Conservation (phyloP, 2,329 filamentous ascomycete genomes). For the Xylaria sp. region DNA sequence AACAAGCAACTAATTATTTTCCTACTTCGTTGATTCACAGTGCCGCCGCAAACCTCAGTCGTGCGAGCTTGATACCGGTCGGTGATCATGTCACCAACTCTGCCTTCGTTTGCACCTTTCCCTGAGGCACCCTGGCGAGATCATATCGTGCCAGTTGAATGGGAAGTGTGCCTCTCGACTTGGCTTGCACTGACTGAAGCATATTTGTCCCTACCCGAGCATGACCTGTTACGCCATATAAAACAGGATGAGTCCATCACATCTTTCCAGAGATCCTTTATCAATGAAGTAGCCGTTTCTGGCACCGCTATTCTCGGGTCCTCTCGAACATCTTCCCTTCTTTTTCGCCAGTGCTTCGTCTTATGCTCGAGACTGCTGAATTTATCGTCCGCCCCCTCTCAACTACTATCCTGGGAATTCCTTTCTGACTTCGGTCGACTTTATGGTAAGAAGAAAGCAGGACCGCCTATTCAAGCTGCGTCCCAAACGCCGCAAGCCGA, state of each 20-base stretch:
- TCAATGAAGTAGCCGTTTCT: conserved; percentile 62
- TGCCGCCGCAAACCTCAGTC: background rate
- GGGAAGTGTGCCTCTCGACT: conserved; percentile 79
- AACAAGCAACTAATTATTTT: background rate
- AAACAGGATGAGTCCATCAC: conserved; percentile 67
- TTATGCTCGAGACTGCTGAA: conserved; percentile 68
- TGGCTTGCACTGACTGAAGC: conserved; percentile 77
- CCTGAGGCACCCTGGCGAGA: conserved; percentile 75
- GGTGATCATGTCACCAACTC: conserved; percentile 53
- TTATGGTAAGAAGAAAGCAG: conserved; percentile 71
- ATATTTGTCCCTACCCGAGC: conserved; percentile 68
- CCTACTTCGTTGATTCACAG: background rate
- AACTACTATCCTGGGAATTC: conserved; percentile 72
- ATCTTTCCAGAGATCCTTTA: conserved; percentile 74
- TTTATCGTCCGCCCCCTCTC: conserved; percentile 53
- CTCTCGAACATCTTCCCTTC: conserved; percentile 50
- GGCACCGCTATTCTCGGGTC: conserved; percentile 51
- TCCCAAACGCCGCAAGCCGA: conserved; percentile 66
- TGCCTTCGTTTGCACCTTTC: conserved; percentile 82
- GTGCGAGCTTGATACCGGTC: background rate
- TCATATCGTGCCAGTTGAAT: conserved; percentile 74
- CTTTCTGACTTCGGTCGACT: conserved; percentile 73
- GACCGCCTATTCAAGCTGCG: conserved; percentile 60
- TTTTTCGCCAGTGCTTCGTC: conserved; percentile 73
- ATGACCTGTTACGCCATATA: conserved; percentile 63